These are phyloP conservation scores for Trichoderma aggressivum DNA, from an alignment of 2,329 filamentous ascomycete species.

Conservation along the genomic window DNA sequence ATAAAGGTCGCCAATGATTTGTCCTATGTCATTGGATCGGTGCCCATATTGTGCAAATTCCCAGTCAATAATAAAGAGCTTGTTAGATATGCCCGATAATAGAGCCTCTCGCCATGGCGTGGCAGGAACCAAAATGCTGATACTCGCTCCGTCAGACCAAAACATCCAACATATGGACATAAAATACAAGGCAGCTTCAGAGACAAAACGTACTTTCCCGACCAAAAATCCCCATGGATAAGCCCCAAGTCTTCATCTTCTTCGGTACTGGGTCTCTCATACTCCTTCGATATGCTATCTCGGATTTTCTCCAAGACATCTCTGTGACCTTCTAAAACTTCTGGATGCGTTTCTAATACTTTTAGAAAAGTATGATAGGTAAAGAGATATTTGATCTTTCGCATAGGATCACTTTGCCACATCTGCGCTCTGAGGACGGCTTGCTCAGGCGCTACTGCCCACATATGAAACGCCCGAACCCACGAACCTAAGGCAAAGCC, in stretches of 20 bases:
- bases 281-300: background rate
- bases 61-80: background rate
- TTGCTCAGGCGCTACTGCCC: background rate
- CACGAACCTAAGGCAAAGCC: background rate
- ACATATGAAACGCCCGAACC: background rate
- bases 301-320: background rate
- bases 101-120: background rate
- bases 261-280: background rate
- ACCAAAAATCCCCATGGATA: background rate
- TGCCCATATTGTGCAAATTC: background rate
- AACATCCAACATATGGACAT: background rate
- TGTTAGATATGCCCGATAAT: background rate
- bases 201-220: background rate
- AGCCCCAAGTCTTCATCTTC: background rate
- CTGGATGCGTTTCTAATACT: background rate
- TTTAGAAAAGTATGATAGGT: background rate
- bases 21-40: background rate
- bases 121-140: background rate
- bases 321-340: background rate
- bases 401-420: background rate
- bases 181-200: background rate
- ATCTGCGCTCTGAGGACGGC: background rate
- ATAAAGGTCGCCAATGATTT: background rate
- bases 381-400: background rate
- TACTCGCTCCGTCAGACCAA: background rate